Conservation (phyloP, 1,284 basidiomycete species). For the Uromyces viciae-fabae region DNA sequence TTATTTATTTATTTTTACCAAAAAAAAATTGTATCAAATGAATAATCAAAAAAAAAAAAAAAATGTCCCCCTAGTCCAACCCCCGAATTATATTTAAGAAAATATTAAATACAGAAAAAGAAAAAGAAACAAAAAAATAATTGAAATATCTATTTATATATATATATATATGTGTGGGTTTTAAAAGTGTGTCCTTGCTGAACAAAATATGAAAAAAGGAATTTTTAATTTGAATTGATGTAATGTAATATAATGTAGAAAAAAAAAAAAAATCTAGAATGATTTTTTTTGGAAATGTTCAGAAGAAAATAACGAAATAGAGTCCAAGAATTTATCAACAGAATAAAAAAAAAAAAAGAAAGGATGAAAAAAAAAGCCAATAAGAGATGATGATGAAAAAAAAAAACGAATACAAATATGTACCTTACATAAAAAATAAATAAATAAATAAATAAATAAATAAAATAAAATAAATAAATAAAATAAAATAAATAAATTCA, state of each 20-base stretch:
- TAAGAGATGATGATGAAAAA: background rate
- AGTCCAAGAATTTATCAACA: background rate
- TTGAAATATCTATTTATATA: too few species aligned
- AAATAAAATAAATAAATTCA: background rate
- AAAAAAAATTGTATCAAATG: too few species aligned
- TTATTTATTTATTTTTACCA: too few species aligned
- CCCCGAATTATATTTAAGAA: too few species aligned
- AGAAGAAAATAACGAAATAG: background rate
- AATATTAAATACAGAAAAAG: too few species aligned
- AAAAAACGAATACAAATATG: background rate
- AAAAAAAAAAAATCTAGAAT: background rate
- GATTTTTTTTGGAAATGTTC: background rate
- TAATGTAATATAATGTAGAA: background rate
- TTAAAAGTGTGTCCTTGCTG: too few species aligned
- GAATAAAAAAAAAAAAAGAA: background rate
- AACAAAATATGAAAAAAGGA: too few species aligned
- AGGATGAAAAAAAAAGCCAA: background rate
- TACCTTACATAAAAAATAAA: background rate
- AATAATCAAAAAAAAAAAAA: too few species aligned
- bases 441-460: background rate
- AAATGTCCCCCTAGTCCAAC: too few species aligned
- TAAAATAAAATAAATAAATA: background rate
- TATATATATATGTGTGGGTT: too few species aligned
- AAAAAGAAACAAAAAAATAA: too few species aligned
- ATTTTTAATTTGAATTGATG: too few species aligned